Conservation (phyloP, 352 stramenopile genomes). For the Pythium aphanidermatum region DNA sequence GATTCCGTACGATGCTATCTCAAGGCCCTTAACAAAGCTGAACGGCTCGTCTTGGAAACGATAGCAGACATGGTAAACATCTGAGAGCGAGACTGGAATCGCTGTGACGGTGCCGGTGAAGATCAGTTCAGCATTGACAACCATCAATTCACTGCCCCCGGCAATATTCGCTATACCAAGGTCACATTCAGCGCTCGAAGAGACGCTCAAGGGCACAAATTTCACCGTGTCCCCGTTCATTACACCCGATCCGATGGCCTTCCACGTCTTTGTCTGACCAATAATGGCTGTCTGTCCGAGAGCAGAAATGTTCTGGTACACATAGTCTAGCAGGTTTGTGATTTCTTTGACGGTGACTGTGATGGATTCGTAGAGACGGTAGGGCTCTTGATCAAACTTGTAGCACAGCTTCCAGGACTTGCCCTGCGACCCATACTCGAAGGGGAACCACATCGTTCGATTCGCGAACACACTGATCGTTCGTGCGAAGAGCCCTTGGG, state of each 20-base stretch:
- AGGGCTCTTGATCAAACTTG: conserved; percentile 53
- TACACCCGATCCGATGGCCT: conserved; percentile 40
- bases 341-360: conserved; percentile 47
- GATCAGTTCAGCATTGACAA: conserved; percentile 13
- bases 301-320: conserved; percentile 17
- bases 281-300: conserved; percentile 41
- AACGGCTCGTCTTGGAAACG: conserved; percentile 64
- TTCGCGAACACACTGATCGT: conserved; percentile 36
- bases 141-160: conserved; percentile 32
- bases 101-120: conserved; percentile 37
- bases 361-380: conserved; percentile 35
- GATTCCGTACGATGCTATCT: conserved; percentile 42
- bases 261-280: conserved; percentile 41
- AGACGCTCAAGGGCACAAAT: conserved; percentile 45
- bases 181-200: conserved; percentile 41
- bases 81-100: conserved; percentile 29
- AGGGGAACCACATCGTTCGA: conserved; percentile 40
- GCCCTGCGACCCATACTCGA: conserved; percentile 43
- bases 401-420: conserved; percentile 53
- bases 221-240: conserved; percentile 37
- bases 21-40: conserved; percentile 35
- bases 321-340: conserved; percentile 33
- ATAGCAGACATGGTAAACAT: conserved; percentile 66
- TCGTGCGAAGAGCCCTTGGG: conserved; percentile 28
- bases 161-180: conserved; percentile 28